Percentiles rank a stretch among this genome's conserved stretches.
Evolutionary conservation across 2,329 filamentous ascomycete genomes (phyloP).

Genomic region (Talaromyces piceae): DNA sequence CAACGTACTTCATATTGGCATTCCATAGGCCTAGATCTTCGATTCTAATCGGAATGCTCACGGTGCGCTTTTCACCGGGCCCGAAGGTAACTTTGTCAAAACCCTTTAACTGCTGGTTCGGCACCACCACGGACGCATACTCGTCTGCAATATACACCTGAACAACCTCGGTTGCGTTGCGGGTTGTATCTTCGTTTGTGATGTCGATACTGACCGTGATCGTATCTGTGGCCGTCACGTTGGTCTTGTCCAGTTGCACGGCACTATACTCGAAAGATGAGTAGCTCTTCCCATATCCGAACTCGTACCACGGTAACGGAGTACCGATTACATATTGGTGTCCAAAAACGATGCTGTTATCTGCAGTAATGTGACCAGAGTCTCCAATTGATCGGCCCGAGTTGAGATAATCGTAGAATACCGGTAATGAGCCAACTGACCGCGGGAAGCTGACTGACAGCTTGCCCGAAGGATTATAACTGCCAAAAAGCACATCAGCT

Average conservation of each 20-base stretch:
- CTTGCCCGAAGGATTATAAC: slow-evolving; percentile 59
- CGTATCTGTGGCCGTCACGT: slow-evolving; percentile 46
- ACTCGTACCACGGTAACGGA: slow-evolving; percentile 55
- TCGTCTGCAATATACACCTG: slow-evolving; percentile 61
- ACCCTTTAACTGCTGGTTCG: slow-evolving; percentile 58
- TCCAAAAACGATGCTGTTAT: slow-evolving; percentile 58
- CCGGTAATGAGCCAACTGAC: slow-evolving; percentile 58
- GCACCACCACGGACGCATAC: slow-evolving; percentile 55
- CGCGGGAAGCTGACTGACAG: slow-evolving; percentile 61
- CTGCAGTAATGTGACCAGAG: slow-evolving; percentile 44
- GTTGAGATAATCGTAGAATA: slow-evolving; percentile 68
- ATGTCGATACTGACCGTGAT: slow-evolving; percentile 55
- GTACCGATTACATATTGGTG: slow-evolving; percentile 57
- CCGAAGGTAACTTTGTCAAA: slow-evolving; percentile 59
- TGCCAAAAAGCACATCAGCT: slow-evolving; percentile 58
- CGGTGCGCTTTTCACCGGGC: slow-evolving; percentile 51
- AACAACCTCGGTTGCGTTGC: slow-evolving; percentile 59
- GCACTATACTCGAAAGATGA: slow-evolving; percentile 51
- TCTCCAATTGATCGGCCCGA: slow-evolving; percentile 51
- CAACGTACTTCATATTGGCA: slow-evolving; percentile 59
- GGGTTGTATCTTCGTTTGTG: slow-evolving; percentile 47
- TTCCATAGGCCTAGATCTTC: slow-evolving; percentile 51
- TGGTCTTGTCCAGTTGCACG: slow-evolving; percentile 30
- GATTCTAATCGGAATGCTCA: slow-evolving; percentile 46
- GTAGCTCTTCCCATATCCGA: slow-evolving; percentile 62